Conservation (phyloP, 257 asterid species). For the Buddleja alternifolia region DNA sequence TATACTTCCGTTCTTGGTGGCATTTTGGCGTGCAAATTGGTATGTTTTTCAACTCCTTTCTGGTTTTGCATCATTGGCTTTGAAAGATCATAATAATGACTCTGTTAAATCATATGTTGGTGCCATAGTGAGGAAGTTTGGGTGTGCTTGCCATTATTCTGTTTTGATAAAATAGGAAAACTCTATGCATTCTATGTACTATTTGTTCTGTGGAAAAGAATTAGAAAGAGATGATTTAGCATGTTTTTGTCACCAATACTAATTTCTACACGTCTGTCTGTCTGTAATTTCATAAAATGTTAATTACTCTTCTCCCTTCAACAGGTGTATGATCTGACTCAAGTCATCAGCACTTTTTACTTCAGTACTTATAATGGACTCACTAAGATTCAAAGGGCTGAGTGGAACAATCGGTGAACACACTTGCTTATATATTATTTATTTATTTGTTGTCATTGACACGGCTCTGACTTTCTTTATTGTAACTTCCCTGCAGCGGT, state of each 20-base stretch:
- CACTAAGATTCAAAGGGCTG: slow-evolving; percentile 75
- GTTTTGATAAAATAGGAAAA: neutral
- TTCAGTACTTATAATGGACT: slow-evolving; percentile 72
- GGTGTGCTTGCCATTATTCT: slow-evolving; percentile 4
- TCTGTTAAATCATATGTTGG: neutral
- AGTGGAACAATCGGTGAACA: slow-evolving; percentile 94
- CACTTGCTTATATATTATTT: neutral
- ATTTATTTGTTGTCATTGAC: slow-evolving; percentile 21
- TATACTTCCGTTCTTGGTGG: slow-evolving; percentile 81
- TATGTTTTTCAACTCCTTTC: slow-evolving; percentile 38
- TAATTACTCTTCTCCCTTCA: slow-evolving; percentile 21
- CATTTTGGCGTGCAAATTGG: slow-evolving; percentile 81
- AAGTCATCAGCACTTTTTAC: slow-evolving; percentile 82
- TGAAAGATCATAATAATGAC: slow-evolving; percentile 14
- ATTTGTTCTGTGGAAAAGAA: too few relatives aligned
- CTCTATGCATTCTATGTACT: neutral
- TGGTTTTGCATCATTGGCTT: slow-evolving; percentile 18
- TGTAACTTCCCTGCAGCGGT: slow-evolving; percentile 65
- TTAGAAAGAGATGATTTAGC: slow-evolving; percentile 16
- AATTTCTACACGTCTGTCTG: neutral
- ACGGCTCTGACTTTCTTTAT: slow-evolving; percentile 35
- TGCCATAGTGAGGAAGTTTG: neutral
- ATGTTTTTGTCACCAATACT: slow-evolving; percentile 3
- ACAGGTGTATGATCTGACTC: slow-evolving; percentile 82
- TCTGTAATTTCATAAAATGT: slow-evolving; percentile 18